Percentiles rank a stretch among this genome's conserved stretches.
These are phyloP conservation scores for Flaveria linearis DNA, from an alignment of 129 eudicot species.

Conservation along the genomic window DNA sequence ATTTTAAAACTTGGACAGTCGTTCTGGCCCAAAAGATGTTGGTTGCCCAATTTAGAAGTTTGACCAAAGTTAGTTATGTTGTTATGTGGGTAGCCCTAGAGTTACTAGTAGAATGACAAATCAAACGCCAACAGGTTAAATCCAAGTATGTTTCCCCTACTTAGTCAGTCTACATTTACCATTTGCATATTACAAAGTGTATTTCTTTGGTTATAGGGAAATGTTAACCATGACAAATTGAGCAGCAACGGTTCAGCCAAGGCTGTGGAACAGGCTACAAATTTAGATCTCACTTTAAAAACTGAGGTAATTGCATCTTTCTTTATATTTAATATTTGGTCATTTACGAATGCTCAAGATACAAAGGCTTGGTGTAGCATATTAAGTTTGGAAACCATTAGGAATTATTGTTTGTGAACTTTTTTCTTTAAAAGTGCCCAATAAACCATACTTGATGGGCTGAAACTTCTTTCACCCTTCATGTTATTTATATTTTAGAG, in stretches of 20 bases:
- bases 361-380: not conserved
- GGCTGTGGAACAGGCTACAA: slow-evolving; percentile 24
- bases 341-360: not conserved
- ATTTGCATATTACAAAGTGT: slow-evolving; percentile 8
- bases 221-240: slow-evolving; percentile 25
- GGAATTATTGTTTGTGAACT: not conserved
- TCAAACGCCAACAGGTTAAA: not conserved
- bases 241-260: slow-evolving; percentile 28
- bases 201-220: slow-evolving; percentile 45
- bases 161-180: not conserved
- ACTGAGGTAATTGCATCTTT: slow-evolving; percentile 35
- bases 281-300: slow-evolving; percentile 31
- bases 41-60: not conserved
- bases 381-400: slow-evolving; percentile 14
- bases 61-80: not conserved
- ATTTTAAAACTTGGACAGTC: not conserved
- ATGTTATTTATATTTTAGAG: not conserved
- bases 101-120: not conserved
- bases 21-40: not conserved
- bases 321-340: not conserved
- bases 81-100: not conserved
- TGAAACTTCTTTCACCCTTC: not conserved
- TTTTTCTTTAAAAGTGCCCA: not conserved
- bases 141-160: not conserved
- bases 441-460: not conserved